Evolutionary conservation across 306 rosid genomes (phyloP), one percentile per base, ranked within the genome.

Genomic region (Abrus pulchellus): DNA sequence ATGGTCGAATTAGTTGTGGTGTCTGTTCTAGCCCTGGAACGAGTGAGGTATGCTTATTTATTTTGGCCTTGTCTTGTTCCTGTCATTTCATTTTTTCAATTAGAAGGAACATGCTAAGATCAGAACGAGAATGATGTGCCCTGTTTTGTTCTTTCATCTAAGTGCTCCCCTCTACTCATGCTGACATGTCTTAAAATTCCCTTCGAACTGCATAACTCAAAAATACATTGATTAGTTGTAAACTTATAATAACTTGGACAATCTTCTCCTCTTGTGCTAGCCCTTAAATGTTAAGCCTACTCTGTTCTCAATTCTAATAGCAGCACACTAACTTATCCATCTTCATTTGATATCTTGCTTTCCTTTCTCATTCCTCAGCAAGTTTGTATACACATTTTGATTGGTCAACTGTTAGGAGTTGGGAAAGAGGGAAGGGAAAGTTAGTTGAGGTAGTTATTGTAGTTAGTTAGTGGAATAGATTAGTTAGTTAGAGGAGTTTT

Each of bases 1-100:
- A 75, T 76, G 81, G 78, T 61, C 66, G 11, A 50, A 71, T 91
- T 9, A 82, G 44, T 57, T 83, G 89, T 85, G 67, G 79, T 70
- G 93, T 89, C 79, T 86, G 74, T 61, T 86, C 97, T 38, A 94
- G 97, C 87, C 95, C 97, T 1, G 99, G 99, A 84, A 90, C 88
- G 10, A 89, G 99, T 74, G 99, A 95, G 97, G 98, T 91, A 86
- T 61, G 89, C 54, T 13, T 41, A 7, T 82, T 48, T 13, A 38
- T 34, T 72, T 54, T 61, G 61, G 30, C 33, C 12, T 56, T 56
- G 44, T 32, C 3, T 56, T 49, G 41, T 74, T 9, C 8, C 7
- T 9, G n/a, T 40, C 55, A 48, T 60, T 40, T 48, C 29, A 38
- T 38, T 62, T 36, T 72, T 32, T 14, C 20, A 36, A 34, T 34